Evolutionary conservation across 352 stramenopile genomes (phyloP), one percentile per base, ranked within the genome.

Genomic region (Phytophthora pinifolia): DNA sequence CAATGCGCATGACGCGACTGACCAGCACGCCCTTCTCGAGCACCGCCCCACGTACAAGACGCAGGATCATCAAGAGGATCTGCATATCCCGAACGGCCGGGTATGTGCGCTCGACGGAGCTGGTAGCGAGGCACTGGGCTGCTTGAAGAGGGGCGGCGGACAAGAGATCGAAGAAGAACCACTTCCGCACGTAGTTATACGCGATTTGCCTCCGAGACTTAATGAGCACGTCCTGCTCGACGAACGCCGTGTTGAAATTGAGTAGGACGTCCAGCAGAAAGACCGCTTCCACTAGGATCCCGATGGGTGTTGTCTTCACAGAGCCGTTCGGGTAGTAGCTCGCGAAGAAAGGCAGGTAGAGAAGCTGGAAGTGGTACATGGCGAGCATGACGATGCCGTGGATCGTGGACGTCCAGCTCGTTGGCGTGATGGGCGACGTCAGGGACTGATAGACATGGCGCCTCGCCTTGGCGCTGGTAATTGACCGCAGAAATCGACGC

Each of bases 341-440:
- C 12, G 38, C 37, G 2, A 25, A 37, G 27, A 63, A 63, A 2
- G 54, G 54, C 6, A 63, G 33, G 17, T 63, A 57, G 17, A 63
- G 39, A 6, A 63, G 6, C 33, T 53, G 55, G 34, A 64, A 64
- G 18, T 59, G 41, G 25, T 46, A 53, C 2, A 33, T 29, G 9
- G 12, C 15, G 20, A 64, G 10, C 55, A 64, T 49, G 6, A 42
- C 7, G 44, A 74, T 9, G 59, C 71, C 25, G 64, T 85, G 35
- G 3, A 47, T 0, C 54, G 69, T 50, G 6, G 34, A 20, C 2
- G 22, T 12, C 9, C 29, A 14, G 30, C 53, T 55, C 2, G 4
- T 39, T 9, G 53, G 44, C 1, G 33, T 49, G 7, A 54, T 39
- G 5, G 33, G 33, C 22, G 33, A 39, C 15, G 14, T 10, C n/a